Conservation (phyloP, 331 rosid species). For the Spiraea crenata region DNA sequence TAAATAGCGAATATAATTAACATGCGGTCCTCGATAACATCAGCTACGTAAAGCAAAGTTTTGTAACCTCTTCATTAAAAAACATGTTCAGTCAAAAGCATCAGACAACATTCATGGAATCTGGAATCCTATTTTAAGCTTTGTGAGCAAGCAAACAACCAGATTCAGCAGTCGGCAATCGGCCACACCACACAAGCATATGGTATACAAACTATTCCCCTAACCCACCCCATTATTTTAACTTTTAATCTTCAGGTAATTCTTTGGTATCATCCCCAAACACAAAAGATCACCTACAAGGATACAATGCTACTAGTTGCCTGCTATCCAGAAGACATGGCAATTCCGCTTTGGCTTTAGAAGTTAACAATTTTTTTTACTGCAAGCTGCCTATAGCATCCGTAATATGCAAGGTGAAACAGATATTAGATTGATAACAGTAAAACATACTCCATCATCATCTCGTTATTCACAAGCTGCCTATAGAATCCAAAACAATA, state of each 20-base stretch:
- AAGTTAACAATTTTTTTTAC: no score
- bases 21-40: conserved; percentile 13
- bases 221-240: not conserved
- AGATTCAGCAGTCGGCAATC: conserved; percentile 6
- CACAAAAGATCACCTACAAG: not conserved
- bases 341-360: not conserved
- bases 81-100: not conserved
- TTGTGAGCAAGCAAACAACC: not conserved
- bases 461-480: conserved; percentile 13
- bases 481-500: conserved; percentile 11
- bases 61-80: conserved; percentile 2
- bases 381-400: no score
- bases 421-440: no score
- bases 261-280: conserved; percentile 17
- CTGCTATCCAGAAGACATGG: conserved; percentile 2
- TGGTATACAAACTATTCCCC: not conserved
- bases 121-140: not conserved
- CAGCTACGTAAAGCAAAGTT: conserved; percentile 15
- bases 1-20: not conserved
- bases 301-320: not conserved
- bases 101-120: conserved; percentile 1
- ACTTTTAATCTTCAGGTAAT: not conserved
- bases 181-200: conserved; percentile 1
- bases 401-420: no score
- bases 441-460: not conserved